Conservation (phyloP, 2,329 filamentous ascomycete species). For the Curvularia spicifera region DNA sequence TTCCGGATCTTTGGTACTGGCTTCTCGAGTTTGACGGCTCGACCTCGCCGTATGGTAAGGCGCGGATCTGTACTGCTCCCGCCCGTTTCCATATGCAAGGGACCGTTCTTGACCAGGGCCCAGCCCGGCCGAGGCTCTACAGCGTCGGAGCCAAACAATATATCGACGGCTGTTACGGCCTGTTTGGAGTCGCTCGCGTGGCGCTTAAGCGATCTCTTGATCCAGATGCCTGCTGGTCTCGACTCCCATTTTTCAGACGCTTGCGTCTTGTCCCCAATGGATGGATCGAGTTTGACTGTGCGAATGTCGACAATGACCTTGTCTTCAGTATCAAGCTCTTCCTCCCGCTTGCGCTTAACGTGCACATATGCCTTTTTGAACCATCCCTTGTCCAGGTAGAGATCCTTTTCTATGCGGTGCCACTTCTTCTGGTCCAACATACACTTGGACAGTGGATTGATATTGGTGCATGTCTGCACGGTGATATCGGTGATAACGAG, state of each 20-base stretch:
- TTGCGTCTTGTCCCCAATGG: constrained; percentile 60
- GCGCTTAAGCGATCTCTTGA: constrained; percentile 74
- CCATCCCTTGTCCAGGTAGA: constrained; percentile 79
- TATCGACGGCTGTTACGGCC: constrained; percentile 80
- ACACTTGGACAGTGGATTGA: constrained; percentile 78
- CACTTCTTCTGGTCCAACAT: constrained; percentile 74
- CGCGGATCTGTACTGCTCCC: constrained; percentile 71
- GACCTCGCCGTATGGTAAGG: constrained; percentile 78
- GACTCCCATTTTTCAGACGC: constrained; percentile 76
- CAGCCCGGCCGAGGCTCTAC: constrained; percentile 88
- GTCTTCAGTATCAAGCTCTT: constrained; percentile 76
- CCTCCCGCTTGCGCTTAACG: constrained; percentile 82
- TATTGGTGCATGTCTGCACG: constrained; percentile 73
- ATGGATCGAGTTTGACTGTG: constrained; percentile 75
- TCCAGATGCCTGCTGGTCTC: constrained; percentile 78
- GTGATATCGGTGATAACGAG: constrained; percentile 86
- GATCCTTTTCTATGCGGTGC: constrained; percentile 87
- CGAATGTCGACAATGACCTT: constrained; percentile 80
- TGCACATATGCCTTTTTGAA: constrained; percentile 80
- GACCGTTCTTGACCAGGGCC: constrained; percentile 71
- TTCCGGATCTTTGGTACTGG: constrained; percentile 79
- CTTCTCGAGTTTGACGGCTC: constrained; percentile 67
- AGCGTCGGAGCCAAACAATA: constrained; percentile 88
- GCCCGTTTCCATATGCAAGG: constrained; percentile 70
- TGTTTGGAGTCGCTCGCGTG: constrained; percentile 76